Evolutionary conservation across 1,284 basidiomycete genomes (phyloP), one percentile per base, ranked within the genome.

Genomic region (Apiotrichum veenhuisii): DNA sequence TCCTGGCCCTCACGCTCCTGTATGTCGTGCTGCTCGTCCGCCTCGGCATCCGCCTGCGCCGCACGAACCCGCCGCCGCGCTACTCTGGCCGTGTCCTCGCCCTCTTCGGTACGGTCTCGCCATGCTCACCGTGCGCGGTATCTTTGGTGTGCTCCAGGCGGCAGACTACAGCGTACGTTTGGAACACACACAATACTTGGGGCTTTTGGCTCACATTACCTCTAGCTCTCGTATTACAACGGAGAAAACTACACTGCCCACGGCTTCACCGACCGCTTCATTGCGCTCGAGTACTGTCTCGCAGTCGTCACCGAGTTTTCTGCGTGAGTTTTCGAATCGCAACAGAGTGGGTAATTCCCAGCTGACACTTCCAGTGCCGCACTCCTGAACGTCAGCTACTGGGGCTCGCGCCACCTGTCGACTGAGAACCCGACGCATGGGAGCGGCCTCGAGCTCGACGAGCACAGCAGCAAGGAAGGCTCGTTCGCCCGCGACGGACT

Each of bases 91-190:
- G 18, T 7, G 60, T 54, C 26, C 23, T 65, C 5, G 30, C 52
- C 26, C 34, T 65, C 5, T 62, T 64, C 26, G 23, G 52, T 22
- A 23, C 57, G 38, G 64, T 65, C 26, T 60, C 58, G 23, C 50
- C 20, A 63, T 64, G 34, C 61, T 69, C 33, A 37, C 58, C 48
- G 50, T 58, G 26, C 63, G 68, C 22, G 68, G 68, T 43, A 48
- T 68, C 25, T 67, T 69, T 40, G 68, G 68, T 18, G 58, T 69
- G 12, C 64, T 69, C 36, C 66, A 69, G 54, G 54, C 57, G 7
- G 50, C 33, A 3, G 20, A 58, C 23, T 40, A 20, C 36, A 51
- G 33, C 3, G 52, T 60, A n/a, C 23, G 56, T 45, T 1, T n/a
- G n/a, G n/a, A n/a, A n/a, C n/a, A n/a, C 7, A 34, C 5, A 18